Evolutionary conservation across 2,329 filamentous ascomycete species (phyloP).

Genomic region (Volutella citrinella): DNA sequence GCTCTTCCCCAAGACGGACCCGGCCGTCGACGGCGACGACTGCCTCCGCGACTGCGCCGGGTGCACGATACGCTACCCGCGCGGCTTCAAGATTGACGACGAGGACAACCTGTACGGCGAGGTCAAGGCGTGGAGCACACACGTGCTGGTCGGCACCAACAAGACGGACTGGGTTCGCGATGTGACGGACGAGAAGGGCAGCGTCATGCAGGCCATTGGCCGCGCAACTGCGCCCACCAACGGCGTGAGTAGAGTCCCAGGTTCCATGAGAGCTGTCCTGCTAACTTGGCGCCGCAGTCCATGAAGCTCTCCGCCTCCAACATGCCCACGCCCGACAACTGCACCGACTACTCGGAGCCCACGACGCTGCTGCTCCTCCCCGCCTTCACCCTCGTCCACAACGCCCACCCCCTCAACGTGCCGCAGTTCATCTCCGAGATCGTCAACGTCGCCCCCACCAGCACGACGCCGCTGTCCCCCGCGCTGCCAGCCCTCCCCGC

Average conservation of each 20-base stretch:
- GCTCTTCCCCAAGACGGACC: constrained; percentile 73
- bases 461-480: constrained; percentile 56
- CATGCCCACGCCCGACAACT: constrained; percentile 74
- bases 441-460: constrained; percentile 72
- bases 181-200: constrained; percentile 83
- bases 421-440: constrained; percentile 68
- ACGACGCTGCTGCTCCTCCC: constrained; percentile 83
- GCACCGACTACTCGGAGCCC: constrained; percentile 60
- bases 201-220: constrained; percentile 74
- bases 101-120: constrained; percentile 78
- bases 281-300: no score
- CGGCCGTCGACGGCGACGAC: constrained; percentile 80
- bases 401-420: constrained; percentile 74
- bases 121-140: constrained; percentile 83
- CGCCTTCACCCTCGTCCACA: constrained; percentile 77
- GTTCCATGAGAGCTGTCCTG: no score
- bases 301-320: constrained; percentile 93
- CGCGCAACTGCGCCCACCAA: constrained; percentile 58
- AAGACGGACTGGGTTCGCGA: constrained; percentile 93
- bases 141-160: constrained; percentile 89
- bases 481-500: constrained; percentile 32
- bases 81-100: constrained; percentile 69
- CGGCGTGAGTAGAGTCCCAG: constrained; percentile 67
- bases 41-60: constrained; percentile 83
- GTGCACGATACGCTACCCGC: constrained; percentile 77